Base-by-base conservation (phyloP, 805 yeast genomes). In the Myxozyma neglecta region DNA sequence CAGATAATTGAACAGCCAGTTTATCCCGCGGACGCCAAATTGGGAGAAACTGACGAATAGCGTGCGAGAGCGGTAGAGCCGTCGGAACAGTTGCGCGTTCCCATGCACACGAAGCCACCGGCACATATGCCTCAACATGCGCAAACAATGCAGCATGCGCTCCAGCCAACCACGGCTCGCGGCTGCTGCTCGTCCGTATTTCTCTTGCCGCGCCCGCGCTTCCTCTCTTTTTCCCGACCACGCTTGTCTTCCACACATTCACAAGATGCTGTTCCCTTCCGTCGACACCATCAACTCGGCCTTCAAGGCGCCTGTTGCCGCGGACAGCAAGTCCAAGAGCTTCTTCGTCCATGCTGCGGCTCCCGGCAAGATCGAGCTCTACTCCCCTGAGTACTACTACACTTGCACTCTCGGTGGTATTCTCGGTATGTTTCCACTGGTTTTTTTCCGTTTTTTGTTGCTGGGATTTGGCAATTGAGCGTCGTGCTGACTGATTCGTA, bases 371-470 rank as follows among this genome's bases (percentile, higher is more conserved):
- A 84, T 87, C 68, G 77, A 79, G 63, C 78, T 86, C 52, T 85
- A 79, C 76, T 77, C 89, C 3, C 76, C 80, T 24, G 85, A 87
- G 72, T 88, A 85, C 77, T 88, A 80, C 76, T 78, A 79, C 58
- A 85, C 92, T 56, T 89, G 96, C 75, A 85, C 91, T 3, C 53
- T 86, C 44, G 96, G 92, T 51, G 96, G 93, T 69, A 81, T 86
- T 58, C 69, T 88, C 57, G 72, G 72, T 71, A 59, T 44, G 72
- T 45, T 11, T 37, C 35, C 39, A 6, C 18, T 46, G 34, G n/a
- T 14, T 18, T 11, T 7, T 20, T 20, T 34, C 13, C 6, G n/a
- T 6, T 13, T 11, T 13, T 3, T 6, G 42, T 39, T 3, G 13
- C 42, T 39, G 42, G 6, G 3, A n/a, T 39, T 39, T 6, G 6